These are phyloP conservation scores for Sporobolomyces roseus DNA, from an alignment of 768 basidiomycete genomes.

Conservation along the genomic window DNA sequence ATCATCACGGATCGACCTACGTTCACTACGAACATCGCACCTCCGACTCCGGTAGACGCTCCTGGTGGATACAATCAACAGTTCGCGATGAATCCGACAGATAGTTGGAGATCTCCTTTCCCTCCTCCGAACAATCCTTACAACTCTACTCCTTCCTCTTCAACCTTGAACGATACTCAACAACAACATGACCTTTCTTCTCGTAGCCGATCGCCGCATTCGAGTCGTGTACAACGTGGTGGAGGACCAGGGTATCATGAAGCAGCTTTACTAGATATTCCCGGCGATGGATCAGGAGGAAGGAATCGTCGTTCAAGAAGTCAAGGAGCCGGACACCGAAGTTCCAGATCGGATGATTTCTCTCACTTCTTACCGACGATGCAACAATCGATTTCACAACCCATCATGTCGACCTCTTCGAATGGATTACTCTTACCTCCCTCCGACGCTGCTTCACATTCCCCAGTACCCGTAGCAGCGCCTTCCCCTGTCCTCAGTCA, in stretches of 20 bases:
- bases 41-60: constrained; percentile 1
- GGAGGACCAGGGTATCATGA: constrained; percentile 18
- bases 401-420: not conserved
- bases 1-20: not conserved
- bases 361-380: constrained; percentile 23
- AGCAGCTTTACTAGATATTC: constrained; percentile 19
- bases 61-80: not conserved
- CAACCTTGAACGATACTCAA: not conserved
- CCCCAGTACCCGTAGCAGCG: not conserved
- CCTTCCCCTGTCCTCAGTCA: not conserved
- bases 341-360: constrained; percentile 31
- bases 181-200: constrained; percentile 4
- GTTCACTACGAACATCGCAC: not conserved
- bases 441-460: not conserved
- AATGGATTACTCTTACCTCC: constrained; percentile 2
- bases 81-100: not conserved
- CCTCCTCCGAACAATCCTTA: not conserved
- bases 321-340: constrained; percentile 24
- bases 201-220: not conserved
- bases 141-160: not conserved
- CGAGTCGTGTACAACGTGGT: not conserved
- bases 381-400: constrained; percentile 1
- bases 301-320: constrained; percentile 13
- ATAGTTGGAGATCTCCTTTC: not conserved
- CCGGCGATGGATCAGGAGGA: not conserved